Base-by-base conservation (phyloP, 208 protist species). In the Leptomonas seymouri region DNA sequence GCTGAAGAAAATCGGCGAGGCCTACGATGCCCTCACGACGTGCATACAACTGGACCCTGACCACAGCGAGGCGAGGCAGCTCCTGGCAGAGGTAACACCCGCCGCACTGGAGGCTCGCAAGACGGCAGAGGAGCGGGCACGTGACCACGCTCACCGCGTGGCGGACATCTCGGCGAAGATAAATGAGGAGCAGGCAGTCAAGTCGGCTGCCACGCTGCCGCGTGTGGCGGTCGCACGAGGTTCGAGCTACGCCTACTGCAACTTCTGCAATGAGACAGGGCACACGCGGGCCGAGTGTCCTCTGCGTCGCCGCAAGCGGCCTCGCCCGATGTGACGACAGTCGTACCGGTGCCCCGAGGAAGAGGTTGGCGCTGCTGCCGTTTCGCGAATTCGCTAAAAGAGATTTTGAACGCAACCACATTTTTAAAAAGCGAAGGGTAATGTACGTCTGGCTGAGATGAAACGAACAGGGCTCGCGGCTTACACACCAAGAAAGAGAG, bases 211-310 rank as follows among this genome's bases (percentile, higher is more conserved):
- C n/a, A 23, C 58, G 34, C 28, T 45, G 49, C 48, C 65, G 27
- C 79, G 62, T 0, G 69, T 44, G 46, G 8, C 77, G 31, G 73
- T 66, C 36, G 86, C 87, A 0, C 81, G 87, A 58, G 77, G 84
- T 9, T 77, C 71, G 25, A 81, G 76, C 30, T 94, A 92, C 70
- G 56, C 80, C 44, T 92, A 91, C 78, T 96, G 91, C 66, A 85
- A 60, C 56, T 96, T 84, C 63, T 96, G 91, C 62, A 96, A 96
- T 49, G 89, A 94, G 18, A 67, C 67, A 28, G 89, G 89, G 0
- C 91, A 96, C 67, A 74, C 72, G 16, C 80, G 91, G 1, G 75
- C 58, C 1, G 89, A 94, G 73, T 96, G 91, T 48, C 85, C 88
- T 1, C 28, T 94, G 25, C 72, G 82, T 20, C 84, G 78, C 7